These are phyloP conservation scores for Lichina pygmaea DNA, from an alignment of 495 filamentous ascomycete species.

Conservation along the genomic window DNA sequence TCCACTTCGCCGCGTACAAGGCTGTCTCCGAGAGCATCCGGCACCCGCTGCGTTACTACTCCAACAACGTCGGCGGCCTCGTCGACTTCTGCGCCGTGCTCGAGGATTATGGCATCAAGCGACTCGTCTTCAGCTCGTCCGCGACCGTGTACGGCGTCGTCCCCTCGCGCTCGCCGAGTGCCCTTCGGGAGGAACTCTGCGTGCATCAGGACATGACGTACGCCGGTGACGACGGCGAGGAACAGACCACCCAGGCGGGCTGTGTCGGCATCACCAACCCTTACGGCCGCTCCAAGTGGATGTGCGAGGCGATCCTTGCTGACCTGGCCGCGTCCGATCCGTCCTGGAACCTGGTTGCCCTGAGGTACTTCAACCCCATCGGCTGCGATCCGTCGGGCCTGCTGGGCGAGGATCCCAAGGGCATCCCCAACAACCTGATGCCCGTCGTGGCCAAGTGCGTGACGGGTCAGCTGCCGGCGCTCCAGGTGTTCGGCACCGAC, in stretches of 20 bases:
- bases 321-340: slow-evolving; percentile 30
- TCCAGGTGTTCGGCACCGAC: slow-evolving; percentile 34
- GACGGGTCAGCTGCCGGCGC: slow-evolving; percentile 21
- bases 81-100: slow-evolving; percentile 28
- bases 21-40: slow-evolving; percentile 20
- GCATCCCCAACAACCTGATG: slow-evolving; percentile 33
- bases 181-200: slow-evolving; percentile 31
- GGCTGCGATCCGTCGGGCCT: slow-evolving; percentile 36
- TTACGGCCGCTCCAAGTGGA: slow-evolving; percentile 39
- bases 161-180: slow-evolving; percentile 20
- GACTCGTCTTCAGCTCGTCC: slow-evolving; percentile 39
- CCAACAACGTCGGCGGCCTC: slow-evolving; percentile 38
- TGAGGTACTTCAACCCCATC: slow-evolving; percentile 43
- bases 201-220: slow-evolving; percentile 22
- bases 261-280: slow-evolving; percentile 31
- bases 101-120: slow-evolving; percentile 30
- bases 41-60: slow-evolving; percentile 31
- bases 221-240: slow-evolving; percentile 10
- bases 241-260: slow-evolving; percentile 14
- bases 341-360: slow-evolving; percentile 30
- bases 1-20: slow-evolving; percentile 38
- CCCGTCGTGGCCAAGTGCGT: slow-evolving; percentile 33
- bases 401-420: slow-evolving; percentile 36
- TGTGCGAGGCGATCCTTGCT: slow-evolving; percentile 35
- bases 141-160: slow-evolving; percentile 36